phyloP scores from a whole-genome alignment of 495 filamentous ascomycete species.

The Podospora anserina region DNA sequence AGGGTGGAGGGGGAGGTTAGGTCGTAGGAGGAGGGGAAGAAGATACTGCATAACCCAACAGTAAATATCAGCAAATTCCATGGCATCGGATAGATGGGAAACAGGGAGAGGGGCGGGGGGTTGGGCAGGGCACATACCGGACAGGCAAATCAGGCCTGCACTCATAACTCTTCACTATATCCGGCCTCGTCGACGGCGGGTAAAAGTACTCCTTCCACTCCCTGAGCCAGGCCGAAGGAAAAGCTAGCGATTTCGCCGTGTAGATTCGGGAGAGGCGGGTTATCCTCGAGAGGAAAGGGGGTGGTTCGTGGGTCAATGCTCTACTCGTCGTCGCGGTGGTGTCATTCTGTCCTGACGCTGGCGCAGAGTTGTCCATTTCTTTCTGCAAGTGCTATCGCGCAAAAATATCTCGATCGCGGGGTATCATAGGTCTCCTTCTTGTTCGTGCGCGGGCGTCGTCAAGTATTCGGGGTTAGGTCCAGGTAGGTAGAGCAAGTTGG shows the following conservation, averaged over 20 bases:
- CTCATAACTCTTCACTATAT: slow-evolving; percentile 35
- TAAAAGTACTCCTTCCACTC: slow-evolving; percentile 27
- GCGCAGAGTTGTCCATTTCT: slow-evolving; percentile 1
- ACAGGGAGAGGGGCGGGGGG: not conserved
- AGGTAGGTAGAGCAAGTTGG: no score
- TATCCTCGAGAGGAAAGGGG: slow-evolving; percentile 26
- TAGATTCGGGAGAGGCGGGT: slow-evolving; percentile 23
- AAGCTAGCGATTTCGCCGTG: slow-evolving; percentile 15
- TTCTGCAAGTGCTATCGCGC: not conserved
- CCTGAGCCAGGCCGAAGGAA: slow-evolving; percentile 20
- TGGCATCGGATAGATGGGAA: not conserved
- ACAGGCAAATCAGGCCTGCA: slow-evolving; percentile 33
- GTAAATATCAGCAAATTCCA: no score
- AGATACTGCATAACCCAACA: slow-evolving; percentile 29
- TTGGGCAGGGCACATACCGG: slow-evolving; percentile 27
- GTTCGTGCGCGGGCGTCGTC: no score
- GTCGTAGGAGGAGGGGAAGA: slow-evolving; percentile 39
- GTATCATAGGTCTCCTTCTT: not conserved
- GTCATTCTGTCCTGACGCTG: not conserved
- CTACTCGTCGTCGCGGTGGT: not conserved
- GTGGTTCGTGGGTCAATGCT: slow-evolving; percentile 6
- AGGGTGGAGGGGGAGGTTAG: slow-evolving; percentile 28
- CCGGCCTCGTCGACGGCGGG: slow-evolving; percentile 24
- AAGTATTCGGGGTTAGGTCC: no score
- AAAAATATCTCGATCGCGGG: not conserved